Evolutionary conservation across 2,329 filamentous ascomycete genomes (phyloP).

Genomic region (Colletotrichum salicis): DNA sequence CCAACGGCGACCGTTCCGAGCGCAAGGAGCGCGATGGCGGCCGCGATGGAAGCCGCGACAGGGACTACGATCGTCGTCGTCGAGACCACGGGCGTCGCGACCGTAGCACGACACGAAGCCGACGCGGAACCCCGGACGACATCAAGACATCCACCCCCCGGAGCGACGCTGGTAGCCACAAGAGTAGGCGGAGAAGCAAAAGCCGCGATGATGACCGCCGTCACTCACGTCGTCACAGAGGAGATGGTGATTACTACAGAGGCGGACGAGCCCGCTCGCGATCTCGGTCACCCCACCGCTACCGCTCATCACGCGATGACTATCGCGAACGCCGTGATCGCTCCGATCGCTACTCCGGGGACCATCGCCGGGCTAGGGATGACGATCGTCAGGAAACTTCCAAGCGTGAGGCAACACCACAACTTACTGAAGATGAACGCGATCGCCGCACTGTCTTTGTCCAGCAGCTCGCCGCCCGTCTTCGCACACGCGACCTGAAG

Average conservation of each 20-base stretch:
- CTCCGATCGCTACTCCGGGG: constrained; percentile 46
- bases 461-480: constrained; percentile 93
- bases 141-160: constrained; percentile 74
- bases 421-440: constrained; percentile 92
- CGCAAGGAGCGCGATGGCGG: constrained; percentile 63
- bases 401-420: constrained; percentile 69
- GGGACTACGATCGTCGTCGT: constrained; percentile 60
- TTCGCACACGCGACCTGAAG: constrained; percentile 92
- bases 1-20: constrained; percentile 60
- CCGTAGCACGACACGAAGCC: constrained; percentile 60
- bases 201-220: constrained; percentile 81
- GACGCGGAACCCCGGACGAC: constrained; percentile 61
- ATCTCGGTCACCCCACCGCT: constrained; percentile 76
- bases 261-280: constrained; percentile 63
- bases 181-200: constrained; percentile 82
- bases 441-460: constrained; percentile 98
- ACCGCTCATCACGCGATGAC: constrained; percentile 62
- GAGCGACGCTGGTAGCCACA: constrained; percentile 83
- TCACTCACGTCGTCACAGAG: constrained; percentile 77
- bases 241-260: constrained; percentile 76
- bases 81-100: constrained; percentile 64
- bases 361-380: constrained; percentile 65
- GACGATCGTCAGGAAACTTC: constrained; percentile 53
- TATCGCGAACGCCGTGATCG: constrained; percentile 67
- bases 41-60: constrained; percentile 58